Conservation (phyloP, 345 rosid genomes). For the Barbarea vulgaris region DNA sequence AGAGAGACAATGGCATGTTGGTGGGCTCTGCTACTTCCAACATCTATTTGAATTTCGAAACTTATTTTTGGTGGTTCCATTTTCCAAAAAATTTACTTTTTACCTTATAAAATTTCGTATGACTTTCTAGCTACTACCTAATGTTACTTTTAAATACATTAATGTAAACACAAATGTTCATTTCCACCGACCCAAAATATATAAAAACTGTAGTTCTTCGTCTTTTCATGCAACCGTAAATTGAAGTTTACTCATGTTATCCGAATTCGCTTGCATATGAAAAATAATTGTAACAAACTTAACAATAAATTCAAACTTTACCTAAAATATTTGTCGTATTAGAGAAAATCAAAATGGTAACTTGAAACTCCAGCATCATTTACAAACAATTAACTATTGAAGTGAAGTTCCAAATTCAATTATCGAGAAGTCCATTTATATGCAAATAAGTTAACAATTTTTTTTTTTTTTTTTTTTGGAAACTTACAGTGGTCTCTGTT, state of each 20-base stretch:
- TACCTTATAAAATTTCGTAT: not conserved
- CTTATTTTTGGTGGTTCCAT: not conserved
- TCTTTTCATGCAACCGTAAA: not conserved
- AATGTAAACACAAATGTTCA: not conserved
- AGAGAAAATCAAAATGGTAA: not conserved
- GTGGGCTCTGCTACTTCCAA: conserved; percentile 33
- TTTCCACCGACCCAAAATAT: not conserved
- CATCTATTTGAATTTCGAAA: conserved; percentile 31
- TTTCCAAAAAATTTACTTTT: not conserved
- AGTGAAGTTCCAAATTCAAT: no score
- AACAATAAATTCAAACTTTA: not conserved
- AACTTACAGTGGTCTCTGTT: no score
- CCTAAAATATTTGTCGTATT: not conserved
- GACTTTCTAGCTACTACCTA: not conserved
- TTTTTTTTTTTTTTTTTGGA: no score
- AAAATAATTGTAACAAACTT: not conserved
- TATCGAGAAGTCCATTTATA: no score
- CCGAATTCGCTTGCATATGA: not conserved
- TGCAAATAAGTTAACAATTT: no score
- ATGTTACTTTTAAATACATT: not conserved
- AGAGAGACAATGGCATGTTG: conserved; percentile 39
- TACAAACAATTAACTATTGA: not conserved
- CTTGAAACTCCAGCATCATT: not conserved
- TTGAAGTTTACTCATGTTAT: not conserved
- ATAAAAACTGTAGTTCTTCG: not conserved